Base-by-base conservation (phyloP, 371 early-diverging fungal genomes). In the Saksenaea vasiformis region DNA sequence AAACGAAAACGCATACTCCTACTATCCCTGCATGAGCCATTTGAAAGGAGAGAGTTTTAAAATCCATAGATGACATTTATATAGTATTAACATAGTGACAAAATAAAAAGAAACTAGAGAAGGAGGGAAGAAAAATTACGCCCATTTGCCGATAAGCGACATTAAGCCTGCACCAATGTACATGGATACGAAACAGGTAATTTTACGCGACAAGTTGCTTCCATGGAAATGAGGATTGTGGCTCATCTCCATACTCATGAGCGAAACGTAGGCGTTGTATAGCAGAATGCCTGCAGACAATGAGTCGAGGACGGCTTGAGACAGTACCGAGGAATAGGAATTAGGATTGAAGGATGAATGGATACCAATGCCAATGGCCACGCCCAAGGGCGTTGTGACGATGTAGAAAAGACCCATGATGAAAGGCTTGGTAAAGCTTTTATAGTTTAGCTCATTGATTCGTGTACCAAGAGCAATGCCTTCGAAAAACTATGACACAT, bases 101-200 rank as follows among this genome's bases (percentile, higher is more conserved):
- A 4, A 31, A 31, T 31, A 31, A 31, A 31, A 4, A 31, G 1
- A 10, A 22, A 47, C 7, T 47, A 47, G 5, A 37, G 8, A 41
- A 19, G 24, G 41, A 22, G 13, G 1, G 13, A 59, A 19, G 13
- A 5, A 24, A 59, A 19, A 15, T 68, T 79, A 90, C 1, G 89
- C 89, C 88, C 89, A 90, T 44, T 77, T 74, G 47, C 90, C 92
- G 54, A 92, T 77, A 26, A 89, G 60, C 0, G 90, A 85, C 92
- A 92, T 92, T 41, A 77, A 37, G 9, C 63, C 77, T 19, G 87
- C 88, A 34, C 91, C 92, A 34, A 84, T 26, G 65, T 85, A 87
- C 70, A 74, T 65, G 43, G 68, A 61, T 10, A 70, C 5, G 15
- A 70, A 66, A 28, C 68, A 74, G 1, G 56, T 27, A 15, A 61